These are phyloP conservation scores for Brassica nigra DNA, from an alignment of 345 rosid species.

Conservation along the genomic window DNA sequence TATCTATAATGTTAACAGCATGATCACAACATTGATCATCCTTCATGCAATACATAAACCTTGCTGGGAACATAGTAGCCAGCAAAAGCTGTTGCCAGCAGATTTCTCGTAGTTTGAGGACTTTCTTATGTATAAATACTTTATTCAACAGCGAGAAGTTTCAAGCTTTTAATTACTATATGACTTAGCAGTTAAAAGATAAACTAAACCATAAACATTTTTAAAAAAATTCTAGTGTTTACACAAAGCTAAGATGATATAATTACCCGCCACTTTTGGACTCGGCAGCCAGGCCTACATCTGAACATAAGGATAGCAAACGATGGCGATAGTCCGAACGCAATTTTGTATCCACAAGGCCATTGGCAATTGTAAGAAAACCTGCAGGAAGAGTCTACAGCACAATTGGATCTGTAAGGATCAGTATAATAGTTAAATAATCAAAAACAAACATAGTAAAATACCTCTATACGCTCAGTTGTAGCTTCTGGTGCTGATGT, in stretches of 20 bases:
- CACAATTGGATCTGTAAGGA: slow-evolving; percentile 58
- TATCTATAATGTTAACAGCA: slow-evolving; percentile 11
- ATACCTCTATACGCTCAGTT: slow-evolving; percentile 87
- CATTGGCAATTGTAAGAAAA: slow-evolving; percentile 83
- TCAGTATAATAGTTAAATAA: slow-evolving; percentile 38
- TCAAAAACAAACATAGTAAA: slow-evolving; percentile 22
- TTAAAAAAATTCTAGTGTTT: neutral
- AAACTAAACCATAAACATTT: neutral
- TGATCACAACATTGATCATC: slow-evolving; percentile 12
- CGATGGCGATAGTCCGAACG: slow-evolving; percentile 95
- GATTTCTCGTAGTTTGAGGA: slow-evolving; percentile 3
- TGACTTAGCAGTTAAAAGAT: slow-evolving; percentile 6
- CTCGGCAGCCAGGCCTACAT: slow-evolving; percentile 98
- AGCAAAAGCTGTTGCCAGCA: slow-evolving; percentile 21
- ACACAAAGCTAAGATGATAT: slow-evolving; percentile 24
- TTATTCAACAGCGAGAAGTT: neutral
- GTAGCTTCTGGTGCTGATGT: slow-evolving; percentile 86
- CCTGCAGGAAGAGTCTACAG: slow-evolving; percentile 99
- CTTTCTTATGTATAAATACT: neutral
- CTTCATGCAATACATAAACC: slow-evolving; percentile 18
- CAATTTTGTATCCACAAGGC: slow-evolving; percentile 69
- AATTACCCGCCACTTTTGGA: slow-evolving; percentile 90
- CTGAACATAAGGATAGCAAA: slow-evolving; percentile 92
- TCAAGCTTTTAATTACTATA: neutral
- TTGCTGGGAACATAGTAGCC: slow-evolving; percentile 12